These are phyloP conservation scores for Blastobotrys illinoisensis DNA, from an alignment of 1,139 yeast genomes.

Conservation along the genomic window DNA sequence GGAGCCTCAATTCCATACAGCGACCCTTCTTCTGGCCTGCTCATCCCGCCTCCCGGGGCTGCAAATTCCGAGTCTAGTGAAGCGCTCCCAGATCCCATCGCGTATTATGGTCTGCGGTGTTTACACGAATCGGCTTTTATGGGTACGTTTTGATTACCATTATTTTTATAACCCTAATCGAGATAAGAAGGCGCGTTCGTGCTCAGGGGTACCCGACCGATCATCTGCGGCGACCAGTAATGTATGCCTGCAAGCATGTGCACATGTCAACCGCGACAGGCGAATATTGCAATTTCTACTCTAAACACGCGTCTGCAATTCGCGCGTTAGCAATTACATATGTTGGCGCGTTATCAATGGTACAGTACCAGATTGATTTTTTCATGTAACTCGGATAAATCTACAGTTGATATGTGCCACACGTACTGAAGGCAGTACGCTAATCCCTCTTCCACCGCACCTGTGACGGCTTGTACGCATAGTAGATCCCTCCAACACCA, in stretches of 20 bases:
- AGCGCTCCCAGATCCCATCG: neutral
- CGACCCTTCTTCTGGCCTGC: neutral
- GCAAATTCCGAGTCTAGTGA: neutral
- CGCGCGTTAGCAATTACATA: no score
- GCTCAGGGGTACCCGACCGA: neutral
- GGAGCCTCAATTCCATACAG: neutral
- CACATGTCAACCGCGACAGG: no score
- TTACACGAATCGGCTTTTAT: neutral
- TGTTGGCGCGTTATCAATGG: no score
- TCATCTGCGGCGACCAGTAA: neutral
- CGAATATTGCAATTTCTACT: no score
- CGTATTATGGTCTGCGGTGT: neutral
- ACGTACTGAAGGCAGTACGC: neutral
- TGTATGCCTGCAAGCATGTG: neutral
- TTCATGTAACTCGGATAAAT: neutral
- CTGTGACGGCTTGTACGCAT: conserved; percentile 46
- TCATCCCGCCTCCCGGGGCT: neutral
- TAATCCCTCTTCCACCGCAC: conserved; percentile 58
- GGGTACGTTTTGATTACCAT: neutral
- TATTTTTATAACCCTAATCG: neutral
- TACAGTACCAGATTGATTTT: no score
- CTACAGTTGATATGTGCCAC: neutral
- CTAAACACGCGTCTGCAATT: no score
- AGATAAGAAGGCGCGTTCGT: neutral
- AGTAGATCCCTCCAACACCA: conserved; percentile 58